Evolutionary conservation across 1,284 basidiomycete species (phyloP), one percentile per base, ranked within the genome.

Genomic region (Neonothopanus nambi): DNA sequence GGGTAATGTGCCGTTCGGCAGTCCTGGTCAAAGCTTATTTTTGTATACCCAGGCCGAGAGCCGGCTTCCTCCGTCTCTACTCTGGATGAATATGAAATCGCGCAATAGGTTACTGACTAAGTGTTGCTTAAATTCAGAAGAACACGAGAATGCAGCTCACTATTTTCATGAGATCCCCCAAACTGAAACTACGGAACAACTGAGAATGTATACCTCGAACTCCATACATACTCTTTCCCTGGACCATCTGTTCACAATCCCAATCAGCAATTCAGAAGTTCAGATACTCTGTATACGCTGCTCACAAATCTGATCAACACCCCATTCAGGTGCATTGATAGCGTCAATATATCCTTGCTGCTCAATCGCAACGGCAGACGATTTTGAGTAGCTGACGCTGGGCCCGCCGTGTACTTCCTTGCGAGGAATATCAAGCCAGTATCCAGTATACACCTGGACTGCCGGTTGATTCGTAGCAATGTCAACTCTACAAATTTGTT

Each of bases 341-440:
- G 77, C 80, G 58, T 75, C 81, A 33, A 82, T 70, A 55, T 77
- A 77, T 1, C 81, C 79, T 62, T 82, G 71, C 61, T 79, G 79
- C 61, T 84, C 81, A 51, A 84, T 76, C 0, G 80, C 81, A 17
- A 83, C 72, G 1, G 78, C 80, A 21, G 73, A 70, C 63, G 71
- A 75, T 23, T 65, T 69, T 3, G 70, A 67, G 62, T 82, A 82
- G 23, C 66, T 71, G 6, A 70, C 60, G 7, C 61, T 60, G 2
- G 76, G 76, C 0, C 79, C 79, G 5, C 79, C 80, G 55, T 83
- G 82, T 18, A 76, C 72, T 0, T 45, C 62, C 61, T 84, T 84
- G 2, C 80, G 72, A 12, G 75, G 70, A 0, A 72, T 74, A 50
- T 77, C 68, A 21, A 79, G 65, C 68, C 70, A 75, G 60, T 66